Evolutionary conservation across 768 basidiomycete species (phyloP), one percentile per base, ranked within the genome.

Genomic region (Lactarius deliciosus): DNA sequence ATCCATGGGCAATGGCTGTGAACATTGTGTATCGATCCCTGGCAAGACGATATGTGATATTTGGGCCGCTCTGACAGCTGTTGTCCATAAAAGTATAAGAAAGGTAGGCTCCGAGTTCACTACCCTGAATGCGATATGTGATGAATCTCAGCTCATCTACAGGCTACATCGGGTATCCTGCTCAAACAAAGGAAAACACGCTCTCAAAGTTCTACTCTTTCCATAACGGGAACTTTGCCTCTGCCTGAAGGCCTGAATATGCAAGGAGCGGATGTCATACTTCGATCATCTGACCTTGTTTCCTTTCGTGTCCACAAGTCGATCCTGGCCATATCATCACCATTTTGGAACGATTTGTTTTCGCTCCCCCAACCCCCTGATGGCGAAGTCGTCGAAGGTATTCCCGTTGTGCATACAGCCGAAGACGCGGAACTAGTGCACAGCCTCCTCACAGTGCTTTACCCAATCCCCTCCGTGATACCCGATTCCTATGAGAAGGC

Each of bases 271-370:
- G 34, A 34, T 34, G 9, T 34, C 34, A 10, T 34, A 34, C 34
- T 34, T 34, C 9, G 34, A 10, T 34, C 34, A 11, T 36, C 34
- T 13, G 57, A 57, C 57, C 20, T n/a, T 43, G 18, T n/a, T n/a
- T 25, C 36, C 32, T 61, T 36, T 25, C 28, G 25, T 16, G 55
- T 61, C 9, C 34, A 60, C 38, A 61, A 65, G 40, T 16, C 36
- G 16, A 41, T 57, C 28, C 64, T 65, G 2, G 22, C 30, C 16
- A 30, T 34, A 15, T 36, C 47, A 4, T 65, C 64, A 18, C 45
- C 59, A 20, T 28, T 65, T 25, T 65, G 61, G 22, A 10, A 11
- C 5, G 32, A 38, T 13, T 22, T 38, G 20, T 57, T 57, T 32
- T 57, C 57, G 2, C 57, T 38, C 20, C 34, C 57, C 3, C 57